A percentile compares a stretch with the other conserved stretches of the same genome.
Evolutionary conservation across 805 yeast species (phyloP).

Genomic region (Yarrowia sp.): DNA sequence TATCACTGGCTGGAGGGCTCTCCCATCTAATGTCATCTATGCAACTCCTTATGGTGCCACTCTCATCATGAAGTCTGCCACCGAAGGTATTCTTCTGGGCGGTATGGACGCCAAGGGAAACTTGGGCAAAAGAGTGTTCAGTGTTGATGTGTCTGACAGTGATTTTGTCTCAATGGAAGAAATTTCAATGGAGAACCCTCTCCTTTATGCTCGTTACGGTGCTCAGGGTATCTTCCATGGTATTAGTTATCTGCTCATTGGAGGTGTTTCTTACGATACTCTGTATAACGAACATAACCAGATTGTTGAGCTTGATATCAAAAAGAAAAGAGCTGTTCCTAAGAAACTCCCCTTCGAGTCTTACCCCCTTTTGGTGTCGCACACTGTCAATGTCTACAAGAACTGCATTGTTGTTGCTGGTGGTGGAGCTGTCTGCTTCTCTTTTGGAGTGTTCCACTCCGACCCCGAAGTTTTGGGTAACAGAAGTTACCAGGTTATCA

Average conservation of each 20-base stretch:
- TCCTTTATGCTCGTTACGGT: slow-evolving; percentile 58
- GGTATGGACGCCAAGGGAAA: slow-evolving; percentile 35
- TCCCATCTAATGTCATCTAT: background rate
- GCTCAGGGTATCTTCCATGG: slow-evolving; percentile 51
- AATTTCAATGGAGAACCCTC: slow-evolving; percentile 2
- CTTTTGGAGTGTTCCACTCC: slow-evolving; percentile 72
- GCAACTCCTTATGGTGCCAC: slow-evolving; percentile 17
- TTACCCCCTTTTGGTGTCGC: slow-evolving; percentile 62
- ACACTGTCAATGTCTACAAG: slow-evolving; percentile 51
- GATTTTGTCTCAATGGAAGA: background rate
- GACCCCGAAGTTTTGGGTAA: slow-evolving; percentile 40
- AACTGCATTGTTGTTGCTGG: slow-evolving; percentile 52
- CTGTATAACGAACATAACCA: slow-evolving; percentile 51
- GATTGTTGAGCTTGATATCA: slow-evolving; percentile 49
- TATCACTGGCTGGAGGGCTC: slow-evolving; percentile 22
- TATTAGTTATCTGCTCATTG: slow-evolving; percentile 53
- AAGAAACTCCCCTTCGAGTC: slow-evolving; percentile 40
- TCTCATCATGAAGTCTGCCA: slow-evolving; percentile 20
- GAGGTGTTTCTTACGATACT: slow-evolving; percentile 60
- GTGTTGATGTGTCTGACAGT: background rate
- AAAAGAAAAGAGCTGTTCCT: background rate
- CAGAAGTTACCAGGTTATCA: slow-evolving; percentile 1
- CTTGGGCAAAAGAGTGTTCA: slow-evolving; percentile 14
- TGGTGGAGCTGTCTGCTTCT: slow-evolving; percentile 85
- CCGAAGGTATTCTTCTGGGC: slow-evolving; percentile 27